These are phyloP conservation scores for Marasmius fiardii DNA, from an alignment of 1,284 basidiomycete species.

Conservation along the genomic window DNA sequence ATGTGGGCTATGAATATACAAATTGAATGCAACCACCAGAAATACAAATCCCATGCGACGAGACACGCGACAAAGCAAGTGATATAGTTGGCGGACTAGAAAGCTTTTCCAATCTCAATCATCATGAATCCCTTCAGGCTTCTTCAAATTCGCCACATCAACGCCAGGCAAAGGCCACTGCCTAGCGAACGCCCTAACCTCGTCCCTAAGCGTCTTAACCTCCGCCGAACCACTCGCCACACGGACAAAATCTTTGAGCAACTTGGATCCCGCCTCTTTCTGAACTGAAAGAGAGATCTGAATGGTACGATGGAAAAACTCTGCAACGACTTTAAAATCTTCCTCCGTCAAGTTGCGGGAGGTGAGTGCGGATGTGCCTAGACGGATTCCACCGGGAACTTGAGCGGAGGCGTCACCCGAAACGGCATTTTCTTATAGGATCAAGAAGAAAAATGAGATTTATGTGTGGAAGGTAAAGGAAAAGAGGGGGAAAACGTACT, in stretches of 20 bases:
- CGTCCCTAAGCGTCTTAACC: conserved; percentile 71
- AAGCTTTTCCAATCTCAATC: too few species aligned
- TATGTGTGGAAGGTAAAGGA: background rate
- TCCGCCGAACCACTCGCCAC: conserved; percentile 68
- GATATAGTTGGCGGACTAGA: too few species aligned
- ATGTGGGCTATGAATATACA: too few species aligned
- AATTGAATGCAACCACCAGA: too few species aligned
- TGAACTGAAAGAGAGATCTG: conserved; percentile 86
- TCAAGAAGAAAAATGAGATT: conserved; percentile 6
- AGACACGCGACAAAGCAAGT: too few species aligned
- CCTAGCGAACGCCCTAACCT: conserved; percentile 79
- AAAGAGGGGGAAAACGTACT: conserved; percentile 56
- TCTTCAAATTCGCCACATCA: conserved; percentile 59
- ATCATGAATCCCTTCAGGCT: conserved; percentile 68
- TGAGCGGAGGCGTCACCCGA: conserved; percentile 95
- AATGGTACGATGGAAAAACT: conserved; percentile 90
- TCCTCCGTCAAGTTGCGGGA: conserved; percentile 91
- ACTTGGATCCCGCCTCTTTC: conserved; percentile 92
- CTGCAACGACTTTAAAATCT: conserved; percentile 86
- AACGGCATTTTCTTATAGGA: conserved; percentile 94
- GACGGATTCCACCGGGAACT: conserved; percentile 95
- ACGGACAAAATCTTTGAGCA: conserved; percentile 94
- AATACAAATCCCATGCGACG: too few species aligned
- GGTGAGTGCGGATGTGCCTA: conserved; percentile 93
- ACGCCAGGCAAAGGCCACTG: conserved; percentile 94